Evolutionary conservation across 2,329 filamentous ascomycete genomes (phyloP), one percentile per base, ranked within the genome.

Genomic region (Ophiostoma pallidulum): DNA sequence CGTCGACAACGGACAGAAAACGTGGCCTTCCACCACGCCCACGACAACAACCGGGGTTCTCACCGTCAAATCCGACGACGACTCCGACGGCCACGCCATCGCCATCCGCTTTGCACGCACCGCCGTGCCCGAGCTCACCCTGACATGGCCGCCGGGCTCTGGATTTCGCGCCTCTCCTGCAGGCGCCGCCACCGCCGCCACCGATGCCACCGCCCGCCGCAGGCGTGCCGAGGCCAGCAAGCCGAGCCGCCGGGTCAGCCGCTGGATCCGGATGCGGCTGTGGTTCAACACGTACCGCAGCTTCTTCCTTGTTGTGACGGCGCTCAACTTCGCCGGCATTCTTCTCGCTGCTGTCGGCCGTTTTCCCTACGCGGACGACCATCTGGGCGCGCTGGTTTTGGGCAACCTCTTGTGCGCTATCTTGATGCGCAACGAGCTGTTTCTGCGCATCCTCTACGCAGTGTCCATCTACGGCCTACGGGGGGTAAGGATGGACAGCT

Each of bases 221-320:
- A 24, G 20, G 14, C 2, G 14, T 2, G 16, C n/a, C 12, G 28
- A 19, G 19, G 13, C 36, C 5, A 35, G 35, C 36, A 46, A 40
- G 14, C 22, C 19, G 3, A 22, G 28, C 16, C 35, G 28, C 3
- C 33, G 40, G 8, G 47, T 65, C 42, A 60, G 57, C 54, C 57
- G 59, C 45, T 64, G 60, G 62, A 60, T 66, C 20, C 51, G 58
- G 1, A 62, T 66, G 51, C 53, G 56, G 39, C 58, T 68, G 8
- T 68, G 64, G 65, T 66, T 65, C 59, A 66, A 65, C 56, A 64
- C 64, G 9, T 68, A 68, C 51, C 60, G 62, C 18, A 64, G 64
- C 54, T 65, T 68, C 54, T 68, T 68, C 54, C 61, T 57, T 16
- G 59, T 66, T 33, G 62, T 66, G 41, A 61, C 58, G 4, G 24